Evolutionary conservation across 352 stramenopile species (phyloP), one percentile per base, ranked within the genome.

Genomic region (Phytopythium montanum): DNA sequence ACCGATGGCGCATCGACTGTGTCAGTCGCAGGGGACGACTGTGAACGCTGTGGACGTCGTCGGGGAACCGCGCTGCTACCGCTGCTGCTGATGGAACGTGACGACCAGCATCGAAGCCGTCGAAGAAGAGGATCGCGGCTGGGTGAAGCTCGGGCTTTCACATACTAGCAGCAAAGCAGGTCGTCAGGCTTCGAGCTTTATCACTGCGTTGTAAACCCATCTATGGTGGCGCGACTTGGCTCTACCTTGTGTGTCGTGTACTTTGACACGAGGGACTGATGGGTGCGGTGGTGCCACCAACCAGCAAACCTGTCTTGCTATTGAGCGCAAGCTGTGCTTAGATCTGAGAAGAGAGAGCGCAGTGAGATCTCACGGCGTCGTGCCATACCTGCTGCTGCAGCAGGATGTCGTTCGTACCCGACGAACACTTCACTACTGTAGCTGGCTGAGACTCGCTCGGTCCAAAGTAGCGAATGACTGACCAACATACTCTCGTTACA

Each of bases 91-190:
- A 95, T 13, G 79, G 72, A 21, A 85, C 52, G 52, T 95, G 77
- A 13, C 76, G 73, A 2, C 75, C 80, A 51, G 74, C 56, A 33
- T 72, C 66, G 53, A 90, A 95, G 3, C 80, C 72, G 58, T 95
- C 85, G 59, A 95, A 95, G 59, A 88, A 88, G 25, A 93, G 63
- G 16, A 94, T 69, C 2, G 91, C 58, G 3, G 69, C 83, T 16
- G 79, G 78, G 46, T 92, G 83, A 46, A 73, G 60, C 29, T 92
- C 66, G 19, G 79, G 61, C 82, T 92, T 31, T 4, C 67, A 25
- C 23, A 7, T 39, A 48, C 18, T 29, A n/a, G n/a, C 28, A 21
- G 42, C 14, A 13, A 56, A 46, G 50, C 28, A 46, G 23, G 52
- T 59, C 28, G 42, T 48, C 23, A 39, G 25, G 9, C 19, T n/a